Percentiles rank a stretch among this genome's conserved stretches.
Evolutionary conservation across 768 basidiomycete species (phyloP).

Genomic region (Kwoniella heveanensis): DNA sequence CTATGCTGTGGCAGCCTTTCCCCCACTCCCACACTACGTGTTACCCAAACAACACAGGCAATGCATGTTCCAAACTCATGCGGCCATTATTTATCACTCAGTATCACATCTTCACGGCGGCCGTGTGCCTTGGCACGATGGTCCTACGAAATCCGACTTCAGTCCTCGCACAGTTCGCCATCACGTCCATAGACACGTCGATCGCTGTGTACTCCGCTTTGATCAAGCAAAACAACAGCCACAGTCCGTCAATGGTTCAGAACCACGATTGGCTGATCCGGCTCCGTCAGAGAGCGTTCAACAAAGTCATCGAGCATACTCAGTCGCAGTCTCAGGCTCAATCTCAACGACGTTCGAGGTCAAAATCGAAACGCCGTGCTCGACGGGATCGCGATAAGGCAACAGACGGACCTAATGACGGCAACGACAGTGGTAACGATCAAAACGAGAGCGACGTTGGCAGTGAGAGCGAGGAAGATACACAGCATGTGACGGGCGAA

Average conservation of each 20-base stretch:
- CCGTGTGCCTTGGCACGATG: constrained; percentile 36
- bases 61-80: too few relatives aligned
- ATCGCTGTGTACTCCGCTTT: constrained; percentile 26
- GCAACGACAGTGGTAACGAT: not conserved
- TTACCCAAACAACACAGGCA: too few relatives aligned
- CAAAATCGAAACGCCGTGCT: not conserved
- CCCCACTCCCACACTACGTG: too few relatives aligned
- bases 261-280: constrained; percentile 37
- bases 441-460: not conserved
- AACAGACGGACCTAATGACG: too few relatives aligned
- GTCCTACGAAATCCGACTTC: constrained; percentile 30
- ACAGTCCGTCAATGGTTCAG: constrained; percentile 19
- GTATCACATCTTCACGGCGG: constrained; percentile 44
- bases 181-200: constrained; percentile 24
- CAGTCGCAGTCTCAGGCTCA: not conserved
- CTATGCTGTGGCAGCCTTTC: too few relatives aligned
- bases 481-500: not conserved
- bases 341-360: not conserved
- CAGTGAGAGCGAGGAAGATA: not conserved
- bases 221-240: constrained; percentile 18
- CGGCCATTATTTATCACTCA: too few relatives aligned
- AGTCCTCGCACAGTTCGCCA: constrained; percentile 24
- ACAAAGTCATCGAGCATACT: constrained; percentile 9
- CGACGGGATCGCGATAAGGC: not conserved
- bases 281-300: constrained; percentile 21